Evolutionary conservation across 2,329 filamentous ascomycete species (phyloP).

Genomic region (Talaromyces sp.): DNA sequence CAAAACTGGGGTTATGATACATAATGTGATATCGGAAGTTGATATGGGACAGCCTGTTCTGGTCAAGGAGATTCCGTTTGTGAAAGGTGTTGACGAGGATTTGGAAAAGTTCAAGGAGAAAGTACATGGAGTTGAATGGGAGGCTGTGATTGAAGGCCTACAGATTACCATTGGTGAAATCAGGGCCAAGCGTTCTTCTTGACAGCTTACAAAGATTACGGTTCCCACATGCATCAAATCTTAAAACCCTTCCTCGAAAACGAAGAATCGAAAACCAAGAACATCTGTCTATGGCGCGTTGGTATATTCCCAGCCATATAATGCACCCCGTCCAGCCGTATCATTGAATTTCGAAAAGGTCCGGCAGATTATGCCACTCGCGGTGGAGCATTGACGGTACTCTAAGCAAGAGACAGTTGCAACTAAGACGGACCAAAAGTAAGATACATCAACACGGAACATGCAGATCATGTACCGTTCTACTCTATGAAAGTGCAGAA

Average conservation of each 20-base stretch:
- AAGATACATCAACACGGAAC: neutral
- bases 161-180: constrained; percentile 34
- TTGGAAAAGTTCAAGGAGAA: constrained; percentile 65
- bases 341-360: neutral
- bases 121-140: constrained; percentile 74
- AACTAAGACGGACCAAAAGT: neutral
- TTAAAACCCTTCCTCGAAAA: neutral
- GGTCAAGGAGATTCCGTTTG: constrained; percentile 63
- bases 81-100: constrained; percentile 58
- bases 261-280: neutral
- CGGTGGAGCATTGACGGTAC: neutral
- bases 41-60: constrained; percentile 75
- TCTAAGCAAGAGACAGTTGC: neutral
- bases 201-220: neutral
- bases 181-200: constrained; percentile 20
- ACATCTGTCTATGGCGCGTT: too few relatives aligned
- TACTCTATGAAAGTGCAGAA: neutral
- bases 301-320: neutral
- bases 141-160: constrained; percentile 71
- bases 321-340: neutral
- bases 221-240: neutral
- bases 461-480: neutral
- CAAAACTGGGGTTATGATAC: constrained; percentile 79
- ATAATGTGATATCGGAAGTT: constrained; percentile 77
- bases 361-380: neutral